Base-by-base conservation (phyloP, 2,329 filamentous ascomycete genomes). In the Apiospora rasikravindrae region DNA sequence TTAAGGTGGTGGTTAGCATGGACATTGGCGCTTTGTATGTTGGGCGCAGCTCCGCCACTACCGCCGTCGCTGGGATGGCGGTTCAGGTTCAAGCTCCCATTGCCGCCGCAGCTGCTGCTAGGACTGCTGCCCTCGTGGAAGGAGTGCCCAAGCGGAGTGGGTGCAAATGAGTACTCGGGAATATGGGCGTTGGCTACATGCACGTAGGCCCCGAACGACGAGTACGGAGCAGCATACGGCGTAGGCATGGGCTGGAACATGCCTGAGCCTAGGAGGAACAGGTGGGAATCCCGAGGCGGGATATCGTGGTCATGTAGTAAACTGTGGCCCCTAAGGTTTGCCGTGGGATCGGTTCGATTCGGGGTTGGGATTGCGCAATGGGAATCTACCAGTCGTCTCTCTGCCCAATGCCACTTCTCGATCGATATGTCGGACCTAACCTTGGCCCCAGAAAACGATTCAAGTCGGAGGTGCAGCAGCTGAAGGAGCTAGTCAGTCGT, bases 221-320 rank as follows among this genome's bases (percentile, higher is more conserved):
- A 83, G 76, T 80, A 70, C 82, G 77, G 84, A 85, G 76, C 83
- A 80, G 83, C 80, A 75, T 84, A 87, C 71, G 87, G 84, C 70
- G 85, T 86, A 71, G 86, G 82, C 76, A 88, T 85, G 77, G 87
- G 85, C 80, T 88, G 85, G 82, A 88, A 89, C 87, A 89, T 89
- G 80, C 82, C 84, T 77, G 76, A 14, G 33, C 57, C 57, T 64
- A 22, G 45, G n/a, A 22, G 57, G 24, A 40, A 19, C 29, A 64
- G 19, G 33, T n/a, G 19, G 22, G 29, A 64, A 40, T 51, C 49
- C 49, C 49, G 49, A 13, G 33, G 37, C 57, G 57, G 57, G 57
- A 64, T 40, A 40, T 64, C 33, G 57, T 14, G 33, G 19, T 64
- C 57, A 64, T 37, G 33, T 40, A 64, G 24, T 10, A 22, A 37